phyloP scores from a whole-genome alignment of 2,329 filamentous ascomycete genomes.

The Proliferodiscus dingleyae region DNA sequence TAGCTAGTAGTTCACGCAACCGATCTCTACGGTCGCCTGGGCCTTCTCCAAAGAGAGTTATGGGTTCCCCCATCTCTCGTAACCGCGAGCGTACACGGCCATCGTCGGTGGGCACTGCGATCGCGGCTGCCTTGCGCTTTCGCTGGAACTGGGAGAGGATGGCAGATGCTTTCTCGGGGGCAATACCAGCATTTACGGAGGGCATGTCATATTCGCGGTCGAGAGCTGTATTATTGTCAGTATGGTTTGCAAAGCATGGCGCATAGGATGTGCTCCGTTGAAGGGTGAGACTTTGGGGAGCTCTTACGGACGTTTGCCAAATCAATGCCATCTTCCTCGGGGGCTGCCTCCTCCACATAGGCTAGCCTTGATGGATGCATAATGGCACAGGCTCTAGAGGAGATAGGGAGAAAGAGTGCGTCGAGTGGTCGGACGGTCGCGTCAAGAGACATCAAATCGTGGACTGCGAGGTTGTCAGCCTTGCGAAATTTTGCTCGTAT shows the following conservation, averaged over 20 bases:
- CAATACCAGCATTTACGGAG: slow-evolving; percentile 28
- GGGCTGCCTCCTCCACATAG: slow-evolving; percentile 80
- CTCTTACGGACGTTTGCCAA: slow-evolving; percentile 59
- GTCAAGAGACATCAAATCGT: no score
- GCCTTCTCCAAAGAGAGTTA: slow-evolving; percentile 91
- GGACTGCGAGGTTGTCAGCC: not conserved
- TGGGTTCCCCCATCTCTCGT: slow-evolving; percentile 83
- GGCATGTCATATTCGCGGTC: slow-evolving; percentile 70
- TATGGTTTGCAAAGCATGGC: no score
- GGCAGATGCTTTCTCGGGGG: slow-evolving; percentile 31
- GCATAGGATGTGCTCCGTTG: no score
- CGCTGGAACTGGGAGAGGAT: slow-evolving; percentile 69
- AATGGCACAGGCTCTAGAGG: slow-evolving; percentile 13
- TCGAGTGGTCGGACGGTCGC: not conserved
- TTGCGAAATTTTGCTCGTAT: no score
- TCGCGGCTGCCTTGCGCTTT: slow-evolving; percentile 80
- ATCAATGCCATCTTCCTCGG: slow-evolving; percentile 51
- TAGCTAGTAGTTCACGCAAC: slow-evolving; percentile 73
- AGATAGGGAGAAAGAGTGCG: not conserved
- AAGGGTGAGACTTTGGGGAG: slow-evolving; percentile 21
- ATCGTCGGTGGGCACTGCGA: slow-evolving; percentile 93
- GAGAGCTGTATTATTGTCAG: slow-evolving; percentile 40
- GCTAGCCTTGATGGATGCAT: slow-evolving; percentile 89
- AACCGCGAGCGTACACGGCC: slow-evolving; percentile 74
- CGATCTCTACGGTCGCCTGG: slow-evolving; percentile 81